A percentile compares a stretch with the other conserved stretches of the same genome.
phyloP scores from a whole-genome alignment of 495 filamentous ascomycete genomes.

The Aspergillus panamensis region DNA sequence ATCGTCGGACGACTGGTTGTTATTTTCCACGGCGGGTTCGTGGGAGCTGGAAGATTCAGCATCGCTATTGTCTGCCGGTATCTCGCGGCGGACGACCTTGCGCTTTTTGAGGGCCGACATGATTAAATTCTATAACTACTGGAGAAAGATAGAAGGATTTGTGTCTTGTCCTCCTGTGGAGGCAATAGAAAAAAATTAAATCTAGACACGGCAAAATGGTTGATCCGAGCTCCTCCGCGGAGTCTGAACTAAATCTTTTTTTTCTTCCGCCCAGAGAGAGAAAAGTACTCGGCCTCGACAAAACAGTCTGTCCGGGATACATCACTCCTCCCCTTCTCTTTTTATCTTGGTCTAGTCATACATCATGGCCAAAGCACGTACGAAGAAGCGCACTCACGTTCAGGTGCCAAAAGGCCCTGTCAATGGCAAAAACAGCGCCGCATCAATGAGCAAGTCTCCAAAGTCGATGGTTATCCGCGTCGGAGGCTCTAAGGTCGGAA shows the following conservation, averaged over 20 bases:
- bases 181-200: constrained; percentile 26
- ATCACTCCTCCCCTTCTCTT: constrained; percentile 9
- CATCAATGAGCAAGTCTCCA: constrained; percentile 57
- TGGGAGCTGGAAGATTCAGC: constrained; percentile 20
- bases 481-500: constrained; percentile 88
- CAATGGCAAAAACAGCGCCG: constrained; percentile 49
- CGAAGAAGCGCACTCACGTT: constrained; percentile 86
- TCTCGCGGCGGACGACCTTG: constrained; percentile 30
- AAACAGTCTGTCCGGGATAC: constrained; percentile 7
- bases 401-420: constrained; percentile 60
- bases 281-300: constrained; percentile 22
- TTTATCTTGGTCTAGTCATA: not conserved
- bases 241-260: constrained; percentile 26
- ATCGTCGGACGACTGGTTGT: not conserved
- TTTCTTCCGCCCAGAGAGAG: constrained; percentile 36
- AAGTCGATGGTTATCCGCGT: constrained; percentile 99
- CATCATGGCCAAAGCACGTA: constrained; percentile 73
- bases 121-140: constrained; percentile 13
- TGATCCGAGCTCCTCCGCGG: constrained; percentile 37
- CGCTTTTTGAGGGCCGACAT: constrained; percentile 40
- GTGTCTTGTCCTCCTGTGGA: not conserved
- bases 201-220: constrained; percentile 20
- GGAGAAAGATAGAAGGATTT: not conserved
- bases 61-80: constrained; percentile 18
- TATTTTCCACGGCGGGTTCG: constrained; percentile 2